Conservation (phyloP, 2,329 filamentous ascomycete species). For the Alternaria arborescens region DNA sequence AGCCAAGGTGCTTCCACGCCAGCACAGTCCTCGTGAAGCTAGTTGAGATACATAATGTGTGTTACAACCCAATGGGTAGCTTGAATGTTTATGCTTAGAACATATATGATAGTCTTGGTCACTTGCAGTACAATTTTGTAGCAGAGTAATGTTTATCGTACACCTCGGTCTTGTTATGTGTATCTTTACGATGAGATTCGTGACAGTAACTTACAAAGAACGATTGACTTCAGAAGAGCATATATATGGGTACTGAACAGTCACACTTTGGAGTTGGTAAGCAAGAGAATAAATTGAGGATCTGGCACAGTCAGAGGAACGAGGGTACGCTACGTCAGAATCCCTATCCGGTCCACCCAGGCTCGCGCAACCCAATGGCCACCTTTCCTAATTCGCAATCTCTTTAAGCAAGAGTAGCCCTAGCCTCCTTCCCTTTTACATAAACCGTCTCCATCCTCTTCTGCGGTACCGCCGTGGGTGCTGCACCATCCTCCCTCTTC, state of each 20-base stretch:
- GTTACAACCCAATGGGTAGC: not conserved
- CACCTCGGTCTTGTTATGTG: not conserved
- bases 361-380: too few species aligned
- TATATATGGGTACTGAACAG: not conserved
- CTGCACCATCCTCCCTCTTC: slow-evolving; percentile 16
- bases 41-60: not conserved
- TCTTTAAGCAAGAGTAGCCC: not conserved
- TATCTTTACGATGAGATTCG: not conserved
- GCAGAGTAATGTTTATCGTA: not conserved
- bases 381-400: not conserved
- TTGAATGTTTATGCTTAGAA: not conserved
- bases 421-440: not conserved
- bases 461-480: not conserved
- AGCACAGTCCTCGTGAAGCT: slow-evolving; percentile 15
- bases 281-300: not conserved
- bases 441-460: slow-evolving; percentile 3
- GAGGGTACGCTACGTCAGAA: not conserved
- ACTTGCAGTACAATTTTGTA: not conserved
- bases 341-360: too few species aligned
- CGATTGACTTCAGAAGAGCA: not conserved
- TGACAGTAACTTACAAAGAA: not conserved
- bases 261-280: not conserved
- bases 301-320: not conserved
- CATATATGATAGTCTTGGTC: not conserved
- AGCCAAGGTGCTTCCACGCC: slow-evolving; percentile 20